Conservation (phyloP, 208 protist genomes). For the Trypanosoma cruzi region DNA sequence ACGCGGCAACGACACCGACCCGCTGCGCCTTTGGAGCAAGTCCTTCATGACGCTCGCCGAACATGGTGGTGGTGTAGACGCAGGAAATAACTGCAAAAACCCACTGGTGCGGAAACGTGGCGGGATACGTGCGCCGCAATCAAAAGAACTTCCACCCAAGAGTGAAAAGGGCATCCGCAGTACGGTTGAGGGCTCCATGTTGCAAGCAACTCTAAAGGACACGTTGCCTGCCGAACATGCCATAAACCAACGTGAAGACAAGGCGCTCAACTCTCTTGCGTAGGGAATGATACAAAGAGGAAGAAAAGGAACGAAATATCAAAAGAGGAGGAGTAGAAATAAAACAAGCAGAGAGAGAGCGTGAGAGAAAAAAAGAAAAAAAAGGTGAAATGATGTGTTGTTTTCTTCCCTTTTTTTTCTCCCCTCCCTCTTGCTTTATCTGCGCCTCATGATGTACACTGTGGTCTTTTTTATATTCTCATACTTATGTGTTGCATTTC, state of each 20-base stretch:
- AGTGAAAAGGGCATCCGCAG: slow-evolving; percentile 39
- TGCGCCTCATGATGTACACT: neutral
- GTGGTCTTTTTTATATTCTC: neutral
- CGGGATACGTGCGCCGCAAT: slow-evolving; percentile 43
- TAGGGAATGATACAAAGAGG: slow-evolving; percentile 32
- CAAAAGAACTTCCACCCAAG: slow-evolving; percentile 61
- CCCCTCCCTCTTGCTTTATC: slow-evolving; percentile 9
- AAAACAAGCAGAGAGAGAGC: no score
- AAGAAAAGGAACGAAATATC: neutral
- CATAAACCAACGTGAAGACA: slow-evolving; percentile 71
- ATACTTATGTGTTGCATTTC: neutral
- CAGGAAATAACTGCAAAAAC: slow-evolving; percentile 41
- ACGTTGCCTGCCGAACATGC: slow-evolving; percentile 44
- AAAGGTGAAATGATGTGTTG: neutral
- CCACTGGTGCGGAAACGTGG: slow-evolving; percentile 40
- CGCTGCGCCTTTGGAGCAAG: slow-evolving; percentile 74
- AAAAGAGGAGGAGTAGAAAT: neutral
- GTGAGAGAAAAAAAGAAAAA: neutral
- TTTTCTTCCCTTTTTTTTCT: no score
- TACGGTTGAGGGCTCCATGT: slow-evolving; percentile 71
- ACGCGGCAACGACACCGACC: slow-evolving; percentile 53
- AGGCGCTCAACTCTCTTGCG: slow-evolving; percentile 16
- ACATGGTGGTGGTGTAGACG: slow-evolving; percentile 80
- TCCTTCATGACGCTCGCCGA: slow-evolving; percentile 89
- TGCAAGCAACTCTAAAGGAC: slow-evolving; percentile 47